Percentiles rank a stretch among this genome's conserved stretches.
These are phyloP conservation scores for Pseudocercospora eumusae DNA, from an alignment of 2,329 filamentous ascomycete genomes.

Conservation along the genomic window DNA sequence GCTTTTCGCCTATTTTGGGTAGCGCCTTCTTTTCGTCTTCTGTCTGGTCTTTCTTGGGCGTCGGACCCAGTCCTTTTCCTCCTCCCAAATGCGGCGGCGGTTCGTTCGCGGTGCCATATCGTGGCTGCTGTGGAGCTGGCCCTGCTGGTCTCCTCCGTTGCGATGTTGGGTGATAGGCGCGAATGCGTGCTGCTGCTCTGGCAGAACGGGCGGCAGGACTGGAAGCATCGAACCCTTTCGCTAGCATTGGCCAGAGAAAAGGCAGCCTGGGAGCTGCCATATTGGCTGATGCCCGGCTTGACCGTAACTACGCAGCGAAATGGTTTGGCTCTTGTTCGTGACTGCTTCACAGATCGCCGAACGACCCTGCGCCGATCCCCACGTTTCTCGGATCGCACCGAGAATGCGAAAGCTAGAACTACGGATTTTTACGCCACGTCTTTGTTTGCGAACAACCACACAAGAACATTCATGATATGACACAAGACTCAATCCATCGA, in stretches of 20 bases:
- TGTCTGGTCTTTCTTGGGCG: conserved; percentile 17
- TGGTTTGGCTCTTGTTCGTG: neutral
- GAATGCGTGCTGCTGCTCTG: conserved; percentile 31
- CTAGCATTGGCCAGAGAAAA: conserved; percentile 52
- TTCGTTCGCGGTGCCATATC: conserved; percentile 53
- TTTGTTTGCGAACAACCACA: no score
- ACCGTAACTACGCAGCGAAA: neutral
- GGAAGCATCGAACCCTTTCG: conserved; percentile 37
- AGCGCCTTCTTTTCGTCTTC: conserved; percentile 26
- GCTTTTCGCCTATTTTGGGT: conserved; percentile 38
- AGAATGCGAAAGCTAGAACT: neutral
- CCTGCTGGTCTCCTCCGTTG: conserved; percentile 37
- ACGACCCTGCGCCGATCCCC: neutral
- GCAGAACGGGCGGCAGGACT: conserved; percentile 31
- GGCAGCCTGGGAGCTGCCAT: conserved; percentile 51
- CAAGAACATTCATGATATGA: neutral
- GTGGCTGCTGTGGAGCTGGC: conserved; percentile 35
- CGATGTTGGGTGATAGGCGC: conserved; percentile 39
- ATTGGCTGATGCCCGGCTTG: conserved; percentile 8
- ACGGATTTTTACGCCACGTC: neutral
- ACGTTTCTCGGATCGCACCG: neutral
- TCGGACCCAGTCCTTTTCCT: conserved; percentile 30
- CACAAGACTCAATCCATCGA: neutral
- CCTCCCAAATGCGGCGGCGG: conserved; percentile 44
- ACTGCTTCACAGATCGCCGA: neutral